Evolutionary conservation across 495 filamentous ascomycete genomes (phyloP).

Genomic region (Aspergillus steynii): DNA sequence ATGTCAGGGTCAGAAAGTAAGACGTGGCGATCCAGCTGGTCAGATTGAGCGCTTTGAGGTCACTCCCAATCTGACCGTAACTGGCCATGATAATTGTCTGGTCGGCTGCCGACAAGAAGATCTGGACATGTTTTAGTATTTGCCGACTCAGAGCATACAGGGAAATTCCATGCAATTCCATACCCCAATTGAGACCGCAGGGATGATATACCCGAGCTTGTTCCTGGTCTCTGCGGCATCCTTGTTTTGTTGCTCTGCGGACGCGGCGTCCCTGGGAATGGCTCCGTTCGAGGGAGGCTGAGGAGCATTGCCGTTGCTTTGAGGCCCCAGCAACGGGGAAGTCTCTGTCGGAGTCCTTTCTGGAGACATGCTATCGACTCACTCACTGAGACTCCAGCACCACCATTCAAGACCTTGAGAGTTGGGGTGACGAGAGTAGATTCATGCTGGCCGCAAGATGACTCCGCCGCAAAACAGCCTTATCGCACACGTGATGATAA

Average conservation of each 20-base stretch:
- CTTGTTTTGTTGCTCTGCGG: constrained; percentile 25
- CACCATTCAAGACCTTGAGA: constrained; percentile 4
- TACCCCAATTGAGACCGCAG: constrained; percentile 55
- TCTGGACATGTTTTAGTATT: constrained; percentile 25
- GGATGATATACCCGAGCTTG: constrained; percentile 48
- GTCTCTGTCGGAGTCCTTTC: constrained; percentile 35
- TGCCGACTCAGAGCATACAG: not conserved
- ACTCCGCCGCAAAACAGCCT: not conserved
- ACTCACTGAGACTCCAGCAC: constrained; percentile 11
- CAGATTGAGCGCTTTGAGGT: constrained; percentile 72
- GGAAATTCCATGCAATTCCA: constrained; percentile 9
- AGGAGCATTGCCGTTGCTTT: constrained; percentile 24
- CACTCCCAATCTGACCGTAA: constrained; percentile 80
- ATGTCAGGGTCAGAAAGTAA: constrained; percentile 72
- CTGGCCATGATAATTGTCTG: constrained; percentile 79
- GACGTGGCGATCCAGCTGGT: constrained; percentile 87
- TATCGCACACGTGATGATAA: constrained; percentile 18
- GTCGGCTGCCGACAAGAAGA: constrained; percentile 75
- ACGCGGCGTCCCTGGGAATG: constrained; percentile 28
- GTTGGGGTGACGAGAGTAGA: not conserved
- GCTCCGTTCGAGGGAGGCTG: constrained; percentile 27
- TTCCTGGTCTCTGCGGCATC: constrained; percentile 31
- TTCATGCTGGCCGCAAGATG: not conserved
- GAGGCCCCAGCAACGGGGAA: constrained; percentile 42
- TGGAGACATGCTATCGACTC: constrained; percentile 27